Evolutionary conservation across 306 rosid species (phyloP).

Genomic region (Spatholobus suberectus): DNA sequence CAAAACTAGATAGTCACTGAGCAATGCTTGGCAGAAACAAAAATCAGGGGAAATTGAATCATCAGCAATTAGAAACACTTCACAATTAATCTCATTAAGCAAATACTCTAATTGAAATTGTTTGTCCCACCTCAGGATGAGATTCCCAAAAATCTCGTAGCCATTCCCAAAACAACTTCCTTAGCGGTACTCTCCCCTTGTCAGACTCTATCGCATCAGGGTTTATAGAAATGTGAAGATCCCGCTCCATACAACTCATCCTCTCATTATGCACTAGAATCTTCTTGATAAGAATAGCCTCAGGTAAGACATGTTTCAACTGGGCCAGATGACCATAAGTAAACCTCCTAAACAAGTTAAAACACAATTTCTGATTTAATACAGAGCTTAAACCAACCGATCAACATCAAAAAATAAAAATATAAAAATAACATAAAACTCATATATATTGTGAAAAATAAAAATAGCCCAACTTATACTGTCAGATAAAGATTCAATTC

Average conservation of each 20-base stretch:
- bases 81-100: neutral
- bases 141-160: slow-evolving; percentile 59
- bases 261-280: slow-evolving; percentile 56
- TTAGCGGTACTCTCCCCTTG: too few species aligned
- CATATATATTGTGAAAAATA: too few species aligned
- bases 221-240: slow-evolving; percentile 66
- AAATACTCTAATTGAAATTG: too few species aligned
- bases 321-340: slow-evolving; percentile 75
- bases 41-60: neutral
- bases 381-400: neutral
- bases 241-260: slow-evolving; percentile 74
- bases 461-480: slow-evolving; percentile 52
- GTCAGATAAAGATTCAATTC: slow-evolving; percentile 65
- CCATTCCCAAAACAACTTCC: slow-evolving; percentile 54
- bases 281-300: slow-evolving; percentile 67
- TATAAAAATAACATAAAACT: neutral
- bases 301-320: slow-evolving; percentile 73
- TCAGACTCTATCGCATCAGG: slow-evolving; percentile 38
- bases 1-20: neutral
- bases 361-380: neutral
- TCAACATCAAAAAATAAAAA: neutral
- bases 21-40: neutral
- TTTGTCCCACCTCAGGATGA: slow-evolving; percentile 63
- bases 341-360: slow-evolving; percentile 70
- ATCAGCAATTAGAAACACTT: neutral